phyloP scores from a whole-genome alignment of 352 stramenopile species.

The Phytophthora fragariaefolia region DNA sequence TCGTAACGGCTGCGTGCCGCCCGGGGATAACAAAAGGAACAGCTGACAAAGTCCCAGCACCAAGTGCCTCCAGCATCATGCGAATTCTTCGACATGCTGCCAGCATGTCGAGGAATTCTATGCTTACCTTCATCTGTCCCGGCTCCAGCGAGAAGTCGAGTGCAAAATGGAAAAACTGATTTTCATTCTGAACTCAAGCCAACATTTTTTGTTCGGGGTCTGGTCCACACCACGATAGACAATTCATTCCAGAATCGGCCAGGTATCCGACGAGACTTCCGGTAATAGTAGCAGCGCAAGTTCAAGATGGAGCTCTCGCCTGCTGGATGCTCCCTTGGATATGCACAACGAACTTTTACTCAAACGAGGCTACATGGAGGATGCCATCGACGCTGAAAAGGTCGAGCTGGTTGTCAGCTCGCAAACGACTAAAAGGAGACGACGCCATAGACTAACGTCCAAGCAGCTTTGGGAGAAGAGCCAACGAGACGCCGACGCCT shows the following conservation, averaged over 20 bases:
- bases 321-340: background rate
- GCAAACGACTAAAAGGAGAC: background rate
- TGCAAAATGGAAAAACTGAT: too few relatives aligned
- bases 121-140: too few relatives aligned
- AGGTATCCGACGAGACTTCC: background rate
- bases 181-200: too few relatives aligned
- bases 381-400: background rate
- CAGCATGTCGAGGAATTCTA: too few relatives aligned
- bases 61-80: too few relatives aligned
- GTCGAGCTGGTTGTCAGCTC: background rate
- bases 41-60: too few relatives aligned
- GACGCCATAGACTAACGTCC: background rate
- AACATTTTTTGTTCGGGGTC: too few relatives aligned
- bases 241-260: conserved; percentile 1
- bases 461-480: conserved; percentile 6
- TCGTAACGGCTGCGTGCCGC: too few relatives aligned
- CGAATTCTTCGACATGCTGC: too few relatives aligned
- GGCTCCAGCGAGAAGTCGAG: too few relatives aligned
- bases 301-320: background rate
- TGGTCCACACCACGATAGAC: background rate
- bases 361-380: background rate
- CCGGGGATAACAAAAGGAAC: too few relatives aligned
- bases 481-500: conserved; percentile 22
- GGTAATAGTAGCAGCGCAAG: background rate
- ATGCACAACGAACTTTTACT: background rate